These are phyloP conservation scores for Logfia minima DNA, from an alignment of 129 eudicot species.

Conservation along the genomic window DNA sequence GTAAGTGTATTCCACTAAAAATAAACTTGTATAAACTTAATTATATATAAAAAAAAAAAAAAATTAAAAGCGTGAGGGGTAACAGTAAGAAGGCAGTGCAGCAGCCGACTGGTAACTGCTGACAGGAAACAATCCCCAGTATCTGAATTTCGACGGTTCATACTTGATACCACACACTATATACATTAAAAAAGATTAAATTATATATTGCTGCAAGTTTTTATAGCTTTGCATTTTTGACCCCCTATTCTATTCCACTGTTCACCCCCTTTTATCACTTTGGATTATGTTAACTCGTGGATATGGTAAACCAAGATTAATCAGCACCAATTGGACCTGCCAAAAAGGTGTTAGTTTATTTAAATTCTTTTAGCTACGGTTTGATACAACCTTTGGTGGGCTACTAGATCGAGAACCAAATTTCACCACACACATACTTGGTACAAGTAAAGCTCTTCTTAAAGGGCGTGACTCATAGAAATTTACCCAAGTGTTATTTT, in stretches of 20 bases:
- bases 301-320: too few relatives aligned
- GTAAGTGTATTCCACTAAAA: too few relatives aligned
- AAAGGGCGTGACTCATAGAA: too few relatives aligned
- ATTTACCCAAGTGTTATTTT: not conserved
- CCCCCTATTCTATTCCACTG: not conserved
- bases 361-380: too few relatives aligned
- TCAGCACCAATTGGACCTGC: not conserved
- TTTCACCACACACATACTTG: not conserved
- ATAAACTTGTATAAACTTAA: too few relatives aligned
- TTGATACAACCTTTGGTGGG: too few relatives aligned
- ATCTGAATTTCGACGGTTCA: constrained; percentile 1
- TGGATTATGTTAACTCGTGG: not conserved
- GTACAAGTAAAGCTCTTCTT: too few relatives aligned
- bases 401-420: too few relatives aligned
- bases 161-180: not conserved
- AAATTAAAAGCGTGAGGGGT: not conserved
- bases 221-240: not conserved
- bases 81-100: not conserved
- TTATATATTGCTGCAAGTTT: too few relatives aligned
- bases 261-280: not conserved
- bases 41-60: too few relatives aligned
- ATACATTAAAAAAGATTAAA: not conserved
- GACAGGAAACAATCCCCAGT: not conserved
- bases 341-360: not conserved
- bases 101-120: not conserved